Evolutionary conservation across 164 flowering plant genomes (phyloP), one percentile per base, ranked within the genome.

Genomic region (Platanus orientalis): DNA sequence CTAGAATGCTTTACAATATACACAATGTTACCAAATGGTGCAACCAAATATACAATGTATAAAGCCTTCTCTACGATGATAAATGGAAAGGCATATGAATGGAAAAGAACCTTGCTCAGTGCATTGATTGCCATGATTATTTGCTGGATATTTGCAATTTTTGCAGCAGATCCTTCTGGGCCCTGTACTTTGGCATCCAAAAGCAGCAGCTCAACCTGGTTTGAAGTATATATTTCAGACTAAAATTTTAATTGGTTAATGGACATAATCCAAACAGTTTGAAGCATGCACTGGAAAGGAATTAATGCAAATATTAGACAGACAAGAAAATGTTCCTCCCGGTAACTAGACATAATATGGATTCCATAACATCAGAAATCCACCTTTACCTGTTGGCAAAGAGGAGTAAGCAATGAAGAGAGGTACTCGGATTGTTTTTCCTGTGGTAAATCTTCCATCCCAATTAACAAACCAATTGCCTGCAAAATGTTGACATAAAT

Each of bases 391-490:
- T 95, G 98, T 60, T 80, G 96, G 71, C 96, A 92, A 62, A 95
- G 93, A 69, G 99, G 99, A 67, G 76, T 79, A 23, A 95, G 91
- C 80, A 95, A 73, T 44, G 91, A 78, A 53, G 96, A 79, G 6
- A 95, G 90, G 75, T 92, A 95, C 39, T 84, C 89, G 2, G 88
- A 78, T 71, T 95, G 99, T 76, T 92, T 95, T 64, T 86, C 95
- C 44, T 59, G 76, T 17, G 94, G 78, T 47, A 92, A 88, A 58
- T 90, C 98, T 66, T 92, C 97, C 96, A 90, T 88, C 59, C 99
- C 99, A 73, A 92, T 87, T 69, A 95, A 75, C 69, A 95, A 66
- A 55, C 99, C 99, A 69, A 95, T 92, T 54, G 97, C 98, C 99
- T 95, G 73, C 57, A 48, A 60, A 62, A 28, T 34, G 30, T 60